These are phyloP conservation scores for Davidsoniella australis DNA, from an alignment of 2,329 filamentous ascomycete species.

Conservation along the genomic window DNA sequence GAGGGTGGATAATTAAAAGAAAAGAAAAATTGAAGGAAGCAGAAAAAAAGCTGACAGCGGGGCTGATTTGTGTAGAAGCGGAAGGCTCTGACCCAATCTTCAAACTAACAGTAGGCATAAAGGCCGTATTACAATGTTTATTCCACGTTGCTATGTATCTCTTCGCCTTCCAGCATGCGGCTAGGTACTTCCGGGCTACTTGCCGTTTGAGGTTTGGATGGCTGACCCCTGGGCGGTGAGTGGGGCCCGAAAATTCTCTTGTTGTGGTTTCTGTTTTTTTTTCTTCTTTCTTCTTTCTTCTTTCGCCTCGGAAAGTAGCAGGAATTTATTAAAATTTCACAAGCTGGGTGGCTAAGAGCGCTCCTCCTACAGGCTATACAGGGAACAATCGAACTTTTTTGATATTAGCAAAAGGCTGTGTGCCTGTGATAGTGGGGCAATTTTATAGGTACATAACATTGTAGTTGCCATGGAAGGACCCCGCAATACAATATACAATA, in stretches of 20 bases:
- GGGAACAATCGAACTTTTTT: background rate
- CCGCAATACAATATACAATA: too few species aligned
- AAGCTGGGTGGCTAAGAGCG: too few species aligned
- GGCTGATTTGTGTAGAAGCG: constrained; percentile 3
- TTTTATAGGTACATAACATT: background rate
- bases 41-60: background rate
- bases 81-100: too few species aligned
- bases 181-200: background rate
- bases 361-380: background rate
- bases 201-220: background rate
- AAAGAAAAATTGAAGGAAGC: background rate
- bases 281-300: background rate
- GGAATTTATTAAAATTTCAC: too few species aligned
- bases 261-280: background rate
- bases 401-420: background rate
- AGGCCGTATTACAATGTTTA: too few species aligned
- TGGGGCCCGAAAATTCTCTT: background rate
- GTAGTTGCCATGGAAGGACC: background rate
- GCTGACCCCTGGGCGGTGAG: constrained; percentile 3
- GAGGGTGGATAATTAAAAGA: constrained; percentile 10
- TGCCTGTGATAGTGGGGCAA: background rate
- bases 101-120: too few species aligned
- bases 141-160: background rate
- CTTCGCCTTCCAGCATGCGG: background rate
- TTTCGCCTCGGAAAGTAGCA: too few species aligned